phyloP scores from a whole-genome alignment of 345 rosid genomes.

The Microcos paniculata region DNA sequence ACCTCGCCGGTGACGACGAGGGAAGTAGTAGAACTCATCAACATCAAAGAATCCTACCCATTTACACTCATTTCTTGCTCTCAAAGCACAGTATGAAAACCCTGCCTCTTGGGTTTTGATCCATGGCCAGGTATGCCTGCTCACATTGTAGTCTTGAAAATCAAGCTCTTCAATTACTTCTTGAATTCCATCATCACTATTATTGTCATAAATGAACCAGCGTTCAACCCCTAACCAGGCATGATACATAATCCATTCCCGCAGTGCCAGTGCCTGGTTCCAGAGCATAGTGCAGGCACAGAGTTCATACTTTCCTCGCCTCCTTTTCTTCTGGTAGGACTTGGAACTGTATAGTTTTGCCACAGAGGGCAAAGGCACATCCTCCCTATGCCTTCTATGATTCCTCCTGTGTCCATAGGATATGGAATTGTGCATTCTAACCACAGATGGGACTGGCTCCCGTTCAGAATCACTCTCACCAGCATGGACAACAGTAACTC shows the following conservation, averaged over 20 bases:
- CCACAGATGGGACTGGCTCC: constrained; percentile 26
- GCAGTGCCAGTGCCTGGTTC: constrained; percentile 81
- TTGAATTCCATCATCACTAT: constrained; percentile 71
- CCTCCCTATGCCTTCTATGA: constrained; percentile 15
- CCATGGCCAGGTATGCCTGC: constrained; percentile 94
- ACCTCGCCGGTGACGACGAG: constrained; percentile 36
- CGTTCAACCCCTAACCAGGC: constrained; percentile 90
- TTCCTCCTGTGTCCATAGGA: neutral
- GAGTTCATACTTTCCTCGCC: constrained; percentile 51
- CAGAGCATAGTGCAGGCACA: constrained; percentile 94
- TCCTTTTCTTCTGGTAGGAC: constrained; percentile 24
- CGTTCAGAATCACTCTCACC: constrained; percentile 14
- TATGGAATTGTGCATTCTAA: constrained; percentile 17
- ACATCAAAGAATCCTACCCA: constrained; percentile 98
- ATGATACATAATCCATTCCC: constrained; percentile 90
- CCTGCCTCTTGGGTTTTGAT: constrained; percentile 97
- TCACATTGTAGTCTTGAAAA: constrained; percentile 57
- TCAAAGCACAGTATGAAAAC: constrained; percentile 83
- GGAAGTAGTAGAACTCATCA: constrained; percentile 91
- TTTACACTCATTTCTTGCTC: constrained; percentile 73
- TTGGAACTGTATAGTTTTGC: constrained; percentile 45
- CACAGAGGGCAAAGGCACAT: constrained; percentile 54
- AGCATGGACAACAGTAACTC: constrained; percentile 40
- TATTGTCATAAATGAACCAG: constrained; percentile 97
- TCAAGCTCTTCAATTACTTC: constrained; percentile 62